phyloP scores from a whole-genome alignment of 352 stramenopile genomes.

The Globisporangium recalcitrans region DNA sequence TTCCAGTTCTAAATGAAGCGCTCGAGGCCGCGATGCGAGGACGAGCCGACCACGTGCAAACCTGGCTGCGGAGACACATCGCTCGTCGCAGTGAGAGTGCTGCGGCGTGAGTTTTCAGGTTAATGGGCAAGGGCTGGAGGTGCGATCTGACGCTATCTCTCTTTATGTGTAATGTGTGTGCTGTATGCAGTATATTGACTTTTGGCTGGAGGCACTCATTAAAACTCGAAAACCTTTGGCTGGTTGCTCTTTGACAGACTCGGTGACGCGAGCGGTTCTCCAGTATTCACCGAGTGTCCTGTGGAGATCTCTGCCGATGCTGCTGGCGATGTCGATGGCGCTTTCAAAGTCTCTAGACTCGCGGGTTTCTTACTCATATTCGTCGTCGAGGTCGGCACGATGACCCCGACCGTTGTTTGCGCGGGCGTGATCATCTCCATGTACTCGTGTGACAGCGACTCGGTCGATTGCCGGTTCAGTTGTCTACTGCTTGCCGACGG shows the following conservation, averaged over 20 bases:
- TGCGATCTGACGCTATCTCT: neutral
- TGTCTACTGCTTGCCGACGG: neutral
- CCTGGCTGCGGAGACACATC: constrained; percentile 20
- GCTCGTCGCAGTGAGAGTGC: constrained; percentile 8
- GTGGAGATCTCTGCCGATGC: neutral
- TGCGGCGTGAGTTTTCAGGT: neutral
- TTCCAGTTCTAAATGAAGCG: constrained; percentile 16
- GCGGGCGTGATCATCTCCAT: constrained; percentile 12
- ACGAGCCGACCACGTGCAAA: constrained; percentile 27
- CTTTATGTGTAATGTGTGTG: neutral
- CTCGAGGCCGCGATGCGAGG: constrained; percentile 21
- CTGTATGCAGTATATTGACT: neutral
- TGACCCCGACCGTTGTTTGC: neutral
- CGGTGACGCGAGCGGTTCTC: neutral
- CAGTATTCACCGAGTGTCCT: neutral
- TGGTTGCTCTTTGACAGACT: constrained; percentile 2
- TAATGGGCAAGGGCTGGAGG: neutral
- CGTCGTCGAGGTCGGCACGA: neutral
- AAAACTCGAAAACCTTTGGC: constrained; percentile 14
- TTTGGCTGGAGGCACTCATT: neutral
- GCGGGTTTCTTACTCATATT: neutral
- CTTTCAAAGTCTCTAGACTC: constrained; percentile 8
- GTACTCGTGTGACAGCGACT: constrained; percentile 14
- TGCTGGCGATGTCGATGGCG: neutral
- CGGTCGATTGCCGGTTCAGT: constrained; percentile 13